These are phyloP conservation scores for Taiozyma sp. DNA, from an alignment of 1,139 yeast species.

Conservation along the genomic window DNA sequence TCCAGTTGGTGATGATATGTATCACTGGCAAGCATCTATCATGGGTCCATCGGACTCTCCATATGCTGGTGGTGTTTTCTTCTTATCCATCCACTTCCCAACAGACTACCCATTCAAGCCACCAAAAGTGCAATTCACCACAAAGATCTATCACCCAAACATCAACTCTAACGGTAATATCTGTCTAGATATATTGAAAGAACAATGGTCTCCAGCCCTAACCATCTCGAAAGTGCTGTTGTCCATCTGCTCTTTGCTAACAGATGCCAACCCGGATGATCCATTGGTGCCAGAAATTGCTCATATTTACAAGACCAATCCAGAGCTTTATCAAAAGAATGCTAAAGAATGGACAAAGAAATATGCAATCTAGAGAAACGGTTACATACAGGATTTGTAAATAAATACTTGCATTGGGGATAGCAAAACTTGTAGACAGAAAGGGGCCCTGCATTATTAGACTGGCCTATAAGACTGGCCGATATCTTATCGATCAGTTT, in stretches of 20 bases:
- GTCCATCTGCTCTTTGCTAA: slow-evolving; percentile 84
- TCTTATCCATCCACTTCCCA: slow-evolving; percentile 89
- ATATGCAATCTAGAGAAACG: slow-evolving; percentile 67
- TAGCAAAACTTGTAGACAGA: not conserved
- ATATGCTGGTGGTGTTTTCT: slow-evolving; percentile 90
- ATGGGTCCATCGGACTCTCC: slow-evolving; percentile 97
- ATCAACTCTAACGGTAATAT: slow-evolving; percentile 88
- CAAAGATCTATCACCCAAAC: slow-evolving; percentile 88
- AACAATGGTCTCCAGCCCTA: slow-evolving; percentile 90
- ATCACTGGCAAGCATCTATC: slow-evolving; percentile 96
- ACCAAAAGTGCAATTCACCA: slow-evolving; percentile 72
- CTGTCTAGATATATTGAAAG: slow-evolving; percentile 82
- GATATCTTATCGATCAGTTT: too few relatives aligned
- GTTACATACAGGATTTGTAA: slow-evolving; percentile 7
- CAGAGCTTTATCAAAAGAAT: slow-evolving; percentile 91
- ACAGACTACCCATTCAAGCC: slow-evolving; percentile 95
- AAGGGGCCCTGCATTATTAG: too few relatives aligned
- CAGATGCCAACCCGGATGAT: slow-evolving; percentile 98
- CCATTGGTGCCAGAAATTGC: slow-evolving; percentile 99
- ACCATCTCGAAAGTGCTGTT: slow-evolving; percentile 86
- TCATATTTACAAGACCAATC: slow-evolving; percentile 91
- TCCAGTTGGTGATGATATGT: slow-evolving; percentile 94
- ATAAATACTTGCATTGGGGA: slow-evolving; percentile 10
- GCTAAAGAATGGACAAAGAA: slow-evolving; percentile 99
- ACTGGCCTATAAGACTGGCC: too few relatives aligned